phyloP scores from a whole-genome alignment of 116 monocot genomes.

The Phalaenopsis hybrid region DNA sequence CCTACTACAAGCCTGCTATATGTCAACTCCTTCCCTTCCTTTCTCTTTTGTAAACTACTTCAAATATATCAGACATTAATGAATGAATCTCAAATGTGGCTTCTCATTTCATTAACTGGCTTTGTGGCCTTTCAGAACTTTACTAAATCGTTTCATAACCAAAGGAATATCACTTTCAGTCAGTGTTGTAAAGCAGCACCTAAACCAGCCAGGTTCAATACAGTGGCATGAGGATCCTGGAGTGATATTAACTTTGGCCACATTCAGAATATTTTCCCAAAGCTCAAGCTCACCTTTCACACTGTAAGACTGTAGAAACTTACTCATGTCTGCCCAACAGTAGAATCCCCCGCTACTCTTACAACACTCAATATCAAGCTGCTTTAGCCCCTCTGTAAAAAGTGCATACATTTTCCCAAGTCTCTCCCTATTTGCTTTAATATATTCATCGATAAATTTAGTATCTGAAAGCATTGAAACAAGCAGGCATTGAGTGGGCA shows the following conservation, averaged over 20 bases:
- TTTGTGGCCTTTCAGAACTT: conserved; percentile 10
- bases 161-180: conserved; percentile 21
- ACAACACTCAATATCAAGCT: conserved; percentile 25
- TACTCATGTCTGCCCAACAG: conserved; percentile 26
- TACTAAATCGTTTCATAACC: conserved; percentile 18
- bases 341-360: conserved; percentile 19
- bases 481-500: conserved; percentile 40
- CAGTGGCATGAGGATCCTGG: conserved; percentile 26
- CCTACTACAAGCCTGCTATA: background rate
- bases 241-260: conserved; percentile 17
- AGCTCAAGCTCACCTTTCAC: conserved; percentile 26
- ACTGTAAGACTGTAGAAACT: conserved; percentile 14
- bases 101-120: background rate
- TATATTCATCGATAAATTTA: conserved; percentile 27
- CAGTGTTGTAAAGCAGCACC: conserved; percentile 20
- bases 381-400: conserved; percentile 26
- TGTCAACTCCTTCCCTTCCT: background rate
- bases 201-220: conserved; percentile 33
- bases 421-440: conserved; percentile 26
- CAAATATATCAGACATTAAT: background rate
- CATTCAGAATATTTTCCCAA: conserved; percentile 20
- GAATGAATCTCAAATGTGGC: background rate
- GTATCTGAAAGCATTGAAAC: conserved; percentile 40
- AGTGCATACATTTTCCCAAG: conserved; percentile 19
- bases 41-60: background rate